phyloP scores from a whole-genome alignment of 2,329 filamentous ascomycete genomes.

The Monilinia fructigena region DNA sequence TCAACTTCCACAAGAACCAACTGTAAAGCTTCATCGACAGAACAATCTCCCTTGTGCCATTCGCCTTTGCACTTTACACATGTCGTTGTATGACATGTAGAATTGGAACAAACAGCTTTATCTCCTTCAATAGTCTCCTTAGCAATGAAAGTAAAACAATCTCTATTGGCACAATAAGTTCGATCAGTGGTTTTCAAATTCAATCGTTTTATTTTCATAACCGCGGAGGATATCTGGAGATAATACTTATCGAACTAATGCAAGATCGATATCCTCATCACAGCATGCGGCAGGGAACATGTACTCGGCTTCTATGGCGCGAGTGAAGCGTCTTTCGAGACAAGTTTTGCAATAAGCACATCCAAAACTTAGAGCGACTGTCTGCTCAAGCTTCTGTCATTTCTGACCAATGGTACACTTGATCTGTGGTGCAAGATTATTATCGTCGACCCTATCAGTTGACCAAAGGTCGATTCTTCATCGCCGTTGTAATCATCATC shows the following conservation, averaged over 20 bases:
- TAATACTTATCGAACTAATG: background rate
- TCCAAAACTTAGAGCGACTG: background rate
- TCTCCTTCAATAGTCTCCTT: background rate
- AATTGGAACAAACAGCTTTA: background rate
- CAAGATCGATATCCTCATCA: background rate
- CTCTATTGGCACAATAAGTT: background rate
- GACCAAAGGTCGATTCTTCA: background rate
- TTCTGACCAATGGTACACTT: background rate
- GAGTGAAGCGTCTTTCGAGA: background rate
- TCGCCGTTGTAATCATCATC: no score
- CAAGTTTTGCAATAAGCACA: background rate
- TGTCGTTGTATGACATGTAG: background rate
- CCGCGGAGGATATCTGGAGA: background rate
- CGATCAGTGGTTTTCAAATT: background rate
- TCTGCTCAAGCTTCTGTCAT: background rate
- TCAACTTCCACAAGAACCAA: background rate
- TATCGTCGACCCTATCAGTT: background rate
- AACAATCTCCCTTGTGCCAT: constrained; percentile 4
- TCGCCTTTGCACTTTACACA: constrained; percentile 7
- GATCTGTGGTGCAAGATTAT: no score
- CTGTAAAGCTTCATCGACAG: background rate
- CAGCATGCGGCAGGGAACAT: constrained; percentile 3
- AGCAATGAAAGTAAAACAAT: background rate
- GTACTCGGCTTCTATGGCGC: background rate
- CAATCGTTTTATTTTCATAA: background rate